Percentiles rank a stretch among this genome's conserved stretches.
Evolutionary conservation across 78 protist genomes (phyloP).

Genomic region (Guillardia theta): DNA sequence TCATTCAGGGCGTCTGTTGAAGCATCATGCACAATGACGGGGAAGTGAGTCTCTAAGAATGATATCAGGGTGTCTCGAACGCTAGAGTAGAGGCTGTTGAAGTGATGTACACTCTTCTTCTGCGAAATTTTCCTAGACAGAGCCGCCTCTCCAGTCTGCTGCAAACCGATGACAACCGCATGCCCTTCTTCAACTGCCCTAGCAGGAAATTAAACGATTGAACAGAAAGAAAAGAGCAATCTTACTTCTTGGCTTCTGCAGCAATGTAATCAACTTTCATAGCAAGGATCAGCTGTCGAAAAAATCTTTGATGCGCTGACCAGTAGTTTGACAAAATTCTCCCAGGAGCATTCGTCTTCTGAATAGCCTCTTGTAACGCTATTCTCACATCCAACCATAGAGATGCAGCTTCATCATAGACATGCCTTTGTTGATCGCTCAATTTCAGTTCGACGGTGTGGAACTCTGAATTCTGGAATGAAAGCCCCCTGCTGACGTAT

Average conservation of each 20-base stretch:
- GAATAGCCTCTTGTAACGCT: not conserved
- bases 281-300: constrained; percentile 1
- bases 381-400: not conserved
- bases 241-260: not conserved
- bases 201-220: not conserved
- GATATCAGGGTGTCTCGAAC: not conserved
- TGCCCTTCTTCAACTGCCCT: not conserved
- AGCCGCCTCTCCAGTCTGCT: constrained; percentile 41
- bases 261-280: not conserved
- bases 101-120: not conserved
- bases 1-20: too few species aligned
- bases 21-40: not conserved
- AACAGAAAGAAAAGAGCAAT: not conserved
- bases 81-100: not conserved
- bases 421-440: not conserved
- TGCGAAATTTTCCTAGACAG: not conserved
- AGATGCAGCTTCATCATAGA: not conserved
- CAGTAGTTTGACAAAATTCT: not conserved
- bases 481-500: constrained; percentile 24
- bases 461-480: not conserved
- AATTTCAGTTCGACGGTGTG: not conserved
- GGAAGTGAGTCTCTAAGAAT: not conserved
- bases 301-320: constrained; percentile 47
- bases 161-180: constrained; percentile 41
- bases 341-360: not conserved